phyloP scores from a whole-genome alignment of 2,329 filamentous ascomycete genomes.

The Parastagonospora avenae region DNA sequence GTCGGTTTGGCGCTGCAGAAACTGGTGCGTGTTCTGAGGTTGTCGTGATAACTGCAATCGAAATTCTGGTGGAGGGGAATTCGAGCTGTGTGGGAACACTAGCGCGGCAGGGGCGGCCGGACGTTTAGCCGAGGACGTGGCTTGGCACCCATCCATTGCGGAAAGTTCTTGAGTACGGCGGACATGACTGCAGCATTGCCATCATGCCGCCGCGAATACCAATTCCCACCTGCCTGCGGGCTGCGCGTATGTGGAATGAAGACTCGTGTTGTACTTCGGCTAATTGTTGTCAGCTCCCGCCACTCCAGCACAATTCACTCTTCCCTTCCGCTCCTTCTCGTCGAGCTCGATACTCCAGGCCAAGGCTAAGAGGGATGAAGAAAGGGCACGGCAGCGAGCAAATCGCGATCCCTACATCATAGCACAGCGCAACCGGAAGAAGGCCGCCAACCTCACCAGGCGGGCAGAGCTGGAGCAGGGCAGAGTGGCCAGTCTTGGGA shows the following conservation, averaged over 20 bases:
- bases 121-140: constrained; percentile 1
- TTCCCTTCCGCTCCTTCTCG: constrained; percentile 64
- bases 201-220: constrained; percentile 57
- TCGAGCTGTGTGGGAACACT: constrained; percentile 17
- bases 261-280: neutral
- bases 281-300: constrained; percentile 16
- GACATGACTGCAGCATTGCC: constrained; percentile 11
- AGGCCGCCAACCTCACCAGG: constrained; percentile 79
- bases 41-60: constrained; percentile 29
- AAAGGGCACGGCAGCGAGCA: constrained; percentile 59
- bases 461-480: constrained; percentile 70
- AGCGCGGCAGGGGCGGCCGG: constrained; percentile 2
- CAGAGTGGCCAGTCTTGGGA: constrained; percentile 69
- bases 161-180: constrained; percentile 5
- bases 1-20: constrained; percentile 47
- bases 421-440: constrained; percentile 81
- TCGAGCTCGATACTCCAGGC: constrained; percentile 68
- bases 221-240: constrained; percentile 50
- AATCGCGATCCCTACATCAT: constrained; percentile 82
- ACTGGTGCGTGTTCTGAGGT: constrained; percentile 25
- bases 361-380: constrained; percentile 42
- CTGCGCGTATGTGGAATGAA: constrained; percentile 35
- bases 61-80: constrained; percentile 27
- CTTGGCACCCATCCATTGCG: neutral
- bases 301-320: constrained; percentile 48